A percentile compares a stretch with the other conserved stretches of the same genome.
phyloP scores from a whole-genome alignment of 192 early-diverging fungal species.

The Geranomyces variabilis region DNA sequence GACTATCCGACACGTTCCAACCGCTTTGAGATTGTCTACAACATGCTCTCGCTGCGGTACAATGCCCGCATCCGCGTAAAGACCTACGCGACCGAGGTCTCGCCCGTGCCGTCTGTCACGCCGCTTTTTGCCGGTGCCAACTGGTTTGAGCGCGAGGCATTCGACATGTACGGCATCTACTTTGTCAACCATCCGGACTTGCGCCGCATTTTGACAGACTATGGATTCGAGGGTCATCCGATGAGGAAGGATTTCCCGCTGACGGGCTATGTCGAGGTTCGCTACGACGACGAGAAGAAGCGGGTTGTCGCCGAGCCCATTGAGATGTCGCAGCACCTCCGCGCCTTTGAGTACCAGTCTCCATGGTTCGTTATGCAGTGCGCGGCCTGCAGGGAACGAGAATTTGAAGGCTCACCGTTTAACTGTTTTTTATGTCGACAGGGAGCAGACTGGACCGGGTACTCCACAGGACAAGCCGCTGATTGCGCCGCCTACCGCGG shows the following conservation, averaged over 20 bases:
- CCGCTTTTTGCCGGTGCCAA: slow-evolving; percentile 82
- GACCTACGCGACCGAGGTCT: slow-evolving; percentile 91
- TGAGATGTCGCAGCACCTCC: slow-evolving; percentile 93
- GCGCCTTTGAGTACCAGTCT: slow-evolving; percentile 93
- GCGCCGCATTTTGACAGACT: slow-evolving; percentile 95
- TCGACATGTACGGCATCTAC: slow-evolving; percentile 98
- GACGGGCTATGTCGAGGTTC: slow-evolving; percentile 97
- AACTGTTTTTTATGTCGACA: slow-evolving; percentile 14
- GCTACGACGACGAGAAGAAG: slow-evolving; percentile 99
- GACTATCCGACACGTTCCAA: slow-evolving; percentile 91
- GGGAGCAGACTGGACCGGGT: slow-evolving; percentile 52
- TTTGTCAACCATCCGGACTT: slow-evolving; percentile 96
- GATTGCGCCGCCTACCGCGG: slow-evolving; percentile 8
- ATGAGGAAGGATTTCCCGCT: slow-evolving; percentile 98
- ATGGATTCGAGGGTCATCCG: slow-evolving; percentile 92
- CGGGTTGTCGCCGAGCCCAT: slow-evolving; percentile 94
- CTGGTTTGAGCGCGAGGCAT: slow-evolving; percentile 98
- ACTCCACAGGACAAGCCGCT: slow-evolving; percentile 28
- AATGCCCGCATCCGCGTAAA: slow-evolving; percentile 96
- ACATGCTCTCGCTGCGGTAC: slow-evolving; percentile 81
- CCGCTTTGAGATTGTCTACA: slow-evolving; percentile 97
- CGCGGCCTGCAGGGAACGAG: neutral
- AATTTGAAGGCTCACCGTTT: slow-evolving; percentile 6
- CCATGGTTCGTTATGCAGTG: slow-evolving; percentile 89
- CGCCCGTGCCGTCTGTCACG: slow-evolving; percentile 86